phyloP scores from a whole-genome alignment of 257 asterid species.

The Nicotiana tomentosiformis region DNA sequence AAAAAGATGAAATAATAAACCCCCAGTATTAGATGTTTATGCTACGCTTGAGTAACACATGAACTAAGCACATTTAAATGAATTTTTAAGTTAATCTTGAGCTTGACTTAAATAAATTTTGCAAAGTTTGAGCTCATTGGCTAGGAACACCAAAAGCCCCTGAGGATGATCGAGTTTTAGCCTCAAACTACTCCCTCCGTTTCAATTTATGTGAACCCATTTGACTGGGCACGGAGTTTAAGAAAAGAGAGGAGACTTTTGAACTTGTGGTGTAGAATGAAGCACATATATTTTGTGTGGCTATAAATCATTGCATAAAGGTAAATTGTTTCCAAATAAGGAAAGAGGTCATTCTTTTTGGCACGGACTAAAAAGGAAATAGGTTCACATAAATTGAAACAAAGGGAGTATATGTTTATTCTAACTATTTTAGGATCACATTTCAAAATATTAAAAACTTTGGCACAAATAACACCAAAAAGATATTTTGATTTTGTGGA shows the following conservation, averaged over 20 bases:
- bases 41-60: not conserved
- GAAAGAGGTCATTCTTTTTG: too few species aligned
- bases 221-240: too few species aligned
- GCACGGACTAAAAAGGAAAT: too few species aligned
- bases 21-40: not conserved
- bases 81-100: not conserved
- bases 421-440: not conserved
- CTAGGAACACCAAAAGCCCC: not conserved
- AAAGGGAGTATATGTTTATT: not conserved
- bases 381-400: too few species aligned
- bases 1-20: not conserved
- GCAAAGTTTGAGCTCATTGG: not conserved
- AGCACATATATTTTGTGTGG: too few species aligned
- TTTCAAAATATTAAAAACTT: not conserved
- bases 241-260: too few species aligned
- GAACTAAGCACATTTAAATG: not conserved
- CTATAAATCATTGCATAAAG: too few species aligned
- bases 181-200: not conserved
- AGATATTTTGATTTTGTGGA: not conserved
- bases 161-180: not conserved
- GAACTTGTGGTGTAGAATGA: too few species aligned
- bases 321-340: too few species aligned
- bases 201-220: too few species aligned
- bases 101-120: not conserved
- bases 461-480: not conserved